Percentiles rank a stretch among this genome's conserved stretches.
Evolutionary conservation across 1,139 yeast species (phyloP).

Genomic region (Nakaseomyces bracarensis): DNA sequence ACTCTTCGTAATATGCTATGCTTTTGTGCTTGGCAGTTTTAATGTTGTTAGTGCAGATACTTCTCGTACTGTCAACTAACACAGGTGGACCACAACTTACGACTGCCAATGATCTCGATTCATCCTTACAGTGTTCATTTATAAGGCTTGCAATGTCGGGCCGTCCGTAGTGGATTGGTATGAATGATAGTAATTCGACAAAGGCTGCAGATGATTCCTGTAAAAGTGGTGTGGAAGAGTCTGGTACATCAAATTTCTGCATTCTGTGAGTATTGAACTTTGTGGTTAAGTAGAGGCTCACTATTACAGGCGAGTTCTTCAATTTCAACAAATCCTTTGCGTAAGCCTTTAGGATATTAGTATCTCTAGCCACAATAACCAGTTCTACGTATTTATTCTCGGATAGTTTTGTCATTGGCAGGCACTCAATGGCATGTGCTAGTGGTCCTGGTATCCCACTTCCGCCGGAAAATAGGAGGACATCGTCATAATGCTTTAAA

Average conservation of each 20-base stretch:
- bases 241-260: constrained; percentile 6
- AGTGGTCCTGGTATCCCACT: constrained; percentile 63
- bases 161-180: constrained; percentile 36
- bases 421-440: constrained; percentile 28
- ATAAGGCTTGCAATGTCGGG: constrained; percentile 39
- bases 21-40: constrained; percentile 11
- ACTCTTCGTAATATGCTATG: constrained; percentile 25
- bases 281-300: constrained; percentile 2
- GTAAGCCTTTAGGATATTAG: constrained; percentile 7
- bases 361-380: constrained; percentile 5
- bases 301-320: not conserved
- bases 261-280: constrained; percentile 3
- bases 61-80: constrained; percentile 46
- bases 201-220: constrained; percentile 3
- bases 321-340: constrained; percentile 4
- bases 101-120: constrained; percentile 34
- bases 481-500: constrained; percentile 45
- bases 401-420: constrained; percentile 14
- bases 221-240: constrained; percentile 1
- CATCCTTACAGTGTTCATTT: constrained; percentile 11
- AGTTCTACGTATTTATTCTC: constrained; percentile 7
- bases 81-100: constrained; percentile 46
- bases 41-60: constrained; percentile 28
- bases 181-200: not conserved
- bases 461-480: constrained; percentile 58